Base-by-base conservation (phyloP, 2,329 filamentous ascomycete genomes). In the Epichloe typhina region DNA sequence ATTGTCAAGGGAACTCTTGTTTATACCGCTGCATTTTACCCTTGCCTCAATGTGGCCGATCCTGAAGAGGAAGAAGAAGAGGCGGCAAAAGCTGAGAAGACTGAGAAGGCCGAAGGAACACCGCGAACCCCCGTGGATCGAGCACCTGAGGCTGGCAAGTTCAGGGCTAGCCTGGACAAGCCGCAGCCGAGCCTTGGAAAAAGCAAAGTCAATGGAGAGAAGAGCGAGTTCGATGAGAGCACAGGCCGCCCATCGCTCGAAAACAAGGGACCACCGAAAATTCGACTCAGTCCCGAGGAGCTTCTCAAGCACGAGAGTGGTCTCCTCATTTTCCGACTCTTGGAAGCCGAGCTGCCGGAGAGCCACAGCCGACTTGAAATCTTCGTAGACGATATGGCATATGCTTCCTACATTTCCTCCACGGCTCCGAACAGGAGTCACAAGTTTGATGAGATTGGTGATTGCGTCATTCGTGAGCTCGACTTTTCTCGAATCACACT, bases 381-480 rank as follows among this genome's bases (percentile, higher is more conserved):
- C 7, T 73, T 91, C 55, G 93, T 97, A 65, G 93, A 98, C 65
- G 93, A 98, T 64, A 89, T 93, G 78, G 80, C 88, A 35, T 97
- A 93, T 70, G 85, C 93, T 0, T 86, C 89, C 0, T 97, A 95
- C 64, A 76, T 80, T 2, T 94, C 89, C 11, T 82, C 86, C 1
- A 88, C 82, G 56, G 84, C 89, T 35, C 83, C 80, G 61, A 77
- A 75, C 40, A 84, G 76, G 58, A 71, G 75, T 11, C 78, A 83
- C 62, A 86, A 80, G 49, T 88, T 97, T 66, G 87, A 93, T 58
- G 93, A 98, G 68, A 89, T 90, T 61, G 90, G 91, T 46, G 93
- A 98, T 67, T 93, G 89, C 50, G 89, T 98, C 68, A 86, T 98
- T 53, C 88, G 93, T 54, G 93, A 98, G 66, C 76, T 98, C n/a